Evolutionary conservation across 768 basidiomycete genomes (phyloP), one percentile per base, ranked within the genome.

Genomic region (Rhodotorula graminis): DNA sequence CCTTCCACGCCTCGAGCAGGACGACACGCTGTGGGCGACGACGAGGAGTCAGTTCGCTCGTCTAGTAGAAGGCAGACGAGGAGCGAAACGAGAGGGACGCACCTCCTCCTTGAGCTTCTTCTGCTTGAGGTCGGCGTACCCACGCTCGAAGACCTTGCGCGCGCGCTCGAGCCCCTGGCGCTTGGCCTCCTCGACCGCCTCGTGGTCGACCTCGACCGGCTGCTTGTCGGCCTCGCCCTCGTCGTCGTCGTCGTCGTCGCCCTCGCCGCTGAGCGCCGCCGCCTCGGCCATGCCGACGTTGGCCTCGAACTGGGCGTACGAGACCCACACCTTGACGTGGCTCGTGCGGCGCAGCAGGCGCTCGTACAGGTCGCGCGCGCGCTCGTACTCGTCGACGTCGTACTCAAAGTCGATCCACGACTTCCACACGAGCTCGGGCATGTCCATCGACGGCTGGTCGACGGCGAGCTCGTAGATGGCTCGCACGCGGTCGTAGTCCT

Each of bases 281-380:
- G 67, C 77, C 49, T 72, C 73, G n/a, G 75, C 75, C 10, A 69
- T 50, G 2, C 78, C 78, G 15, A 76, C 78, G 55, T 79, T 79
- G 11, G 88, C 89, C 81, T 98, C 95, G 77, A 97, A 96, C 76
- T 90, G 85, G 0, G 95, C 95, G 81, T 89, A 98, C 65, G 93
- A 88, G 67, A 96, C 91, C 93, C 93, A 98, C 29, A 95, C 93
- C 82, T 97, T 97, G 82, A 93, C 90, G 80, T 98, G 94, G 8
- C 91, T 91, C 74, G 92, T 95, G 61, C 90, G 84, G 46, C 86
- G 82, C 61, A 96, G 84, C 29, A 97, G 85, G 29, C 93, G 87
- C 82, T 97, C 94, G 80, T 96, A 97, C 53, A 98, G 80, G 12
- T 85, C 84, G n/a, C 95, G 85, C 3, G 91, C 89, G 25, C 87